Base-by-base conservation (phyloP, 2,329 filamentous ascomycete species). In the Colletotrichum melonis region DNA sequence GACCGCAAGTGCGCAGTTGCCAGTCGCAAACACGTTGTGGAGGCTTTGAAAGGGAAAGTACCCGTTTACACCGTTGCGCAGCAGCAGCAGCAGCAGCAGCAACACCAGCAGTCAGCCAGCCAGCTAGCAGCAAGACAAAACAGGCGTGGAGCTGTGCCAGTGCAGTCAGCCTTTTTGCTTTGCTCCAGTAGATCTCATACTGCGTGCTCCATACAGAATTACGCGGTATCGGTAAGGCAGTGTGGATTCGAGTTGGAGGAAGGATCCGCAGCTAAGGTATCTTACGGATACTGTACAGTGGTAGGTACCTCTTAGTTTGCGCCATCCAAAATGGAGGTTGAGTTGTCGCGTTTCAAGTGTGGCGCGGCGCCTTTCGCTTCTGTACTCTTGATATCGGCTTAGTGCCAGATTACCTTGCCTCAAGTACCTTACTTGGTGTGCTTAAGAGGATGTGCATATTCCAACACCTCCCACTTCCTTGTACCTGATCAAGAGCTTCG, bases 321-420 rank as follows among this genome's bases (percentile, higher is more conserved):
- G 55, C 55, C 54, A 70, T 24, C 32, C 28, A 16, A 54, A 49
- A 59, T 46, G 22, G 32, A 54, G 65, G 30, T 42, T 49, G 42
- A 60, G 35, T 59, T 64, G 30, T 64, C 59, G 66, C 59, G 70
- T 73, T 73, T 73, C 70, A 1, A 60, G 60, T 69, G 66, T 73
- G 66, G 66, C 70, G 66, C 66, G 54, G 70, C 26, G 19, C 32
- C 55, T 65, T 24, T 57, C 55, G 42, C 28, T 60, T 68, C 42
- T 56, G 46, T 49, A 32, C 22, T 55, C 30, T 55, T 55, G 30
- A 32, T 49, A 49, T 49, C 19, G 42, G 42, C 42, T 49, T 49
- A 49, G 42, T 49, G 42, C 42, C 19, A 49, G 16, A 49, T 49
- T 49, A n/a, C 19, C 19, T n/a, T n/a, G 19, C 42, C 42, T 49